Evolutionary conservation across 805 yeast genomes (phyloP), one percentile per base, ranked within the genome.

Genomic region (Wickerhamiella musiphila): DNA sequence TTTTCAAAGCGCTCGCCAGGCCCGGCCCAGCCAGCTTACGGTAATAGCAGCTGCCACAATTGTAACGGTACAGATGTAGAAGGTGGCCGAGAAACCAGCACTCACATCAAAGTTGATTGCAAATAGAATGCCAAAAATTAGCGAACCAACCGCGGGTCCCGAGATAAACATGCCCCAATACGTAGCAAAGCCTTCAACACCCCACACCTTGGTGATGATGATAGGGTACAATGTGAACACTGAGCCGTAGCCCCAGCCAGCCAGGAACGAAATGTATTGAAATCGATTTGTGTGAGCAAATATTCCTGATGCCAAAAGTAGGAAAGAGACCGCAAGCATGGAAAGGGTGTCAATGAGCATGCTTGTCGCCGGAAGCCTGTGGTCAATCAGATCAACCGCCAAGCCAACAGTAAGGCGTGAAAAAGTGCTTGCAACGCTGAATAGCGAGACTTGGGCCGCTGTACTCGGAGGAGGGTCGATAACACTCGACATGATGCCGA

Each of bases 131-230:
- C 93, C 84, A 44, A 66, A 78, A 2, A 68, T 38, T 4, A 77
- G 59, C 2, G 86, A 62, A 1, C 94, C 93, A 2, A 79, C 40
- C 0, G 94, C 94, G 2, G 94, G 93, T 0, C 92, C 90, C 22
- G 78, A 63, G 66, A 82, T 75, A 50, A 82, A 78, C 17, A 77
- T 60, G 2, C 95, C 95, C 81, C 94, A 86, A 2, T 86, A 78
- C 2, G 93, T 78, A 0, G 95, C 96, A 53, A 86, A 70, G 21
- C 78, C 66, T 26, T 78, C 83, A 15, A 78, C 65, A 0, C 95
- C 95, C 83, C 94, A 90, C 3, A 78, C 69, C 4, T 74, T 61
- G 1, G 93, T 75, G 11, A 83, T 70, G 10, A 83, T 63, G 0
- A 93, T 77, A 3, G 98, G 96, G 44, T 72, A 78, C 5, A 81